These are phyloP conservation scores for Solanum raphanifolium DNA, from an alignment of 257 asterid species.

Conservation along the genomic window DNA sequence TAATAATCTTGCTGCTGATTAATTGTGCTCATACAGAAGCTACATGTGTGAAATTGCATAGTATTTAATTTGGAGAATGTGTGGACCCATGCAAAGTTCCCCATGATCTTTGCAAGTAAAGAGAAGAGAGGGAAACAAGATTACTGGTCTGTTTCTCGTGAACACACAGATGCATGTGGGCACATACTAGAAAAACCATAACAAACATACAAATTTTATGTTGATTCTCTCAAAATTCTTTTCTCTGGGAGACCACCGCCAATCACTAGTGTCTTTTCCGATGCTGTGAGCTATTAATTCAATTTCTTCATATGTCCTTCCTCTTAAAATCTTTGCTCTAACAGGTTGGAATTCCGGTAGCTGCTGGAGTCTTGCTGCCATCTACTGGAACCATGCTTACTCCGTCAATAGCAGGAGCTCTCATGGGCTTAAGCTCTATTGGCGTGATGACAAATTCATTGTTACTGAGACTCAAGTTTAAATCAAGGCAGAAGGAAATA, in stretches of 20 bases:
- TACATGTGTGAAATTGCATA: background rate
- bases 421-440: slow-evolving; percentile 94
- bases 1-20: background rate
- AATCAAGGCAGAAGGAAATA: slow-evolving; percentile 26
- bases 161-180: background rate
- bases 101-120: background rate
- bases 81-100: background rate
- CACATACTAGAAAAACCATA: background rate
- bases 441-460: slow-evolving; percentile 93
- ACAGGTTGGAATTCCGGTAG: slow-evolving; percentile 92
- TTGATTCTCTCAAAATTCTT: background rate
- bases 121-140: background rate
- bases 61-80: background rate
- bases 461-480: slow-evolving; percentile 57
- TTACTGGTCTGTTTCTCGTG: background rate
- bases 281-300: background rate
- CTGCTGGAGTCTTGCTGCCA: slow-evolving; percentile 87
- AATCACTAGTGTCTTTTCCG: background rate
- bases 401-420: slow-evolving; percentile 96
- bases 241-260: background rate
- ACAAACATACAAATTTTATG: background rate
- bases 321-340: background rate
- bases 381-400: slow-evolving; percentile 86
- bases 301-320: background rate
- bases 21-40: background rate